Conservation (phyloP, 2,329 filamentous ascomycete genomes). For the Rhinocladiella mackenziei region DNA sequence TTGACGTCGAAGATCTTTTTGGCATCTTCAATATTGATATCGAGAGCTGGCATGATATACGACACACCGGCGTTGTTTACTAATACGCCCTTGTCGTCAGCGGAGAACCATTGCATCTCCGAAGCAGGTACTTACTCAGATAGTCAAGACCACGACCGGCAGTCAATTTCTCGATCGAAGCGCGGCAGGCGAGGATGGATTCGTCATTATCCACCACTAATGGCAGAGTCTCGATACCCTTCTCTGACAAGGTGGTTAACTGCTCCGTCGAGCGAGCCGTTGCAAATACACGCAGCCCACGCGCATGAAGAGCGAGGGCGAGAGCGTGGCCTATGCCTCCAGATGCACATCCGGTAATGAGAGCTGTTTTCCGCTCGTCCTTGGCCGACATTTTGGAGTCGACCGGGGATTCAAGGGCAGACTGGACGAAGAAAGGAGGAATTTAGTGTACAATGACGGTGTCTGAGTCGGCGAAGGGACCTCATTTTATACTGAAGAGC, state of each 20-base stretch:
- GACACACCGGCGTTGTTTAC: conserved; percentile 27
- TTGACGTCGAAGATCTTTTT: conserved; percentile 37
- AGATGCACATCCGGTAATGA: conserved; percentile 41
- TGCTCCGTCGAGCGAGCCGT: conserved; percentile 34
- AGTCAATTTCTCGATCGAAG: conserved; percentile 14
- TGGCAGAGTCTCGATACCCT: conserved; percentile 24
- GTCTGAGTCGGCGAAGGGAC: no score
- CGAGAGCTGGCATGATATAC: conserved; percentile 32
- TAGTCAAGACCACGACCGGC: conserved; percentile 25
- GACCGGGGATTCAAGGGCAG: background rate
- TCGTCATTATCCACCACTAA: conserved; percentile 33
- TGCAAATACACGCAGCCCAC: conserved; percentile 39
- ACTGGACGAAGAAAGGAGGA: background rate
- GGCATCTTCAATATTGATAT: conserved; percentile 32
- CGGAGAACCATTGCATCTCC: background rate
- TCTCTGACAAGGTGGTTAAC: conserved; percentile 12
- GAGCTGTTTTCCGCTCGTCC: conserved; percentile 20
- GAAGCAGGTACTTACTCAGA: conserved; percentile 11
- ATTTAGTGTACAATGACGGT: no score
- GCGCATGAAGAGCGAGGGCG: conserved; percentile 35
- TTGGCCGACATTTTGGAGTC: conserved; percentile 11
- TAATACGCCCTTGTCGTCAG: background rate
- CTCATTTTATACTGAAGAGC: no score
- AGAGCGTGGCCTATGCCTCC: conserved; percentile 42
- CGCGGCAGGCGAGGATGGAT: conserved; percentile 16